Evolutionary conservation across 2,329 filamentous ascomycete species (phyloP).

Genomic region (Claviceps paspali): DNA sequence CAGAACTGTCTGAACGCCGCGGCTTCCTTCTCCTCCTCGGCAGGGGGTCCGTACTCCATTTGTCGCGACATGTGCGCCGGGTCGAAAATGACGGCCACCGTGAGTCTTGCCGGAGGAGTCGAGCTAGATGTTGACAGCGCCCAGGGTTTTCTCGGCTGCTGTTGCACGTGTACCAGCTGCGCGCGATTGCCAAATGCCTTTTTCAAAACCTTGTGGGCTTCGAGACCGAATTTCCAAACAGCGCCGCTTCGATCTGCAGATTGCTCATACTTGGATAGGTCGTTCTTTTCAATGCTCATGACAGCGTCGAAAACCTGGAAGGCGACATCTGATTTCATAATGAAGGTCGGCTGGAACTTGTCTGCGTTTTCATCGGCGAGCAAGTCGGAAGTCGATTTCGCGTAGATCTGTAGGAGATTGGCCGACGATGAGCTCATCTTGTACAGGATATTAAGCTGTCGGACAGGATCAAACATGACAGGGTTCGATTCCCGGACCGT

Average conservation of each 20-base stretch:
- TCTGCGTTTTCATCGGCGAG: constrained; percentile 60
- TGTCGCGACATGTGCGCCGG: constrained; percentile 55
- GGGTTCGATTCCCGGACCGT: constrained; percentile 36
- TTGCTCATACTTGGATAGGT: constrained; percentile 14
- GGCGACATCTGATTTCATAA: constrained; percentile 41
- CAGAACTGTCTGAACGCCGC: constrained; percentile 78
- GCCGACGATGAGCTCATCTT: constrained; percentile 88
- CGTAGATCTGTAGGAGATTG: constrained; percentile 54
- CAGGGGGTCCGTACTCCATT: constrained; percentile 76
- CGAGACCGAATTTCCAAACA: constrained; percentile 32
- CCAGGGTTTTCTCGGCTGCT: constrained; percentile 19
- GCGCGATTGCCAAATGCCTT: constrained; percentile 64
- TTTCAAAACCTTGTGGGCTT: constrained; percentile 48
- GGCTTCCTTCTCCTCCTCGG: constrained; percentile 73
- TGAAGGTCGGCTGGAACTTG: constrained; percentile 77
- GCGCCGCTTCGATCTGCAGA: constrained; percentile 26
- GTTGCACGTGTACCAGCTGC: constrained; percentile 46
- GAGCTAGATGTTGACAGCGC: constrained; percentile 11
- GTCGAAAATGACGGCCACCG: constrained; percentile 58
- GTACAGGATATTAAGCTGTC: constrained; percentile 68
- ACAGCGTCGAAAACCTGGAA: constrained; percentile 39
- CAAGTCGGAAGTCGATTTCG: constrained; percentile 56
- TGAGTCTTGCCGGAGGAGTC: constrained; percentile 24
- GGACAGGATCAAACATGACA: constrained; percentile 60
- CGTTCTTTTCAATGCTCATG: constrained; percentile 20